Evolutionary conservation across 176 grass and related monocot genomes (phyloP).

Genomic region (Chrysopogon serrulatus): DNA sequence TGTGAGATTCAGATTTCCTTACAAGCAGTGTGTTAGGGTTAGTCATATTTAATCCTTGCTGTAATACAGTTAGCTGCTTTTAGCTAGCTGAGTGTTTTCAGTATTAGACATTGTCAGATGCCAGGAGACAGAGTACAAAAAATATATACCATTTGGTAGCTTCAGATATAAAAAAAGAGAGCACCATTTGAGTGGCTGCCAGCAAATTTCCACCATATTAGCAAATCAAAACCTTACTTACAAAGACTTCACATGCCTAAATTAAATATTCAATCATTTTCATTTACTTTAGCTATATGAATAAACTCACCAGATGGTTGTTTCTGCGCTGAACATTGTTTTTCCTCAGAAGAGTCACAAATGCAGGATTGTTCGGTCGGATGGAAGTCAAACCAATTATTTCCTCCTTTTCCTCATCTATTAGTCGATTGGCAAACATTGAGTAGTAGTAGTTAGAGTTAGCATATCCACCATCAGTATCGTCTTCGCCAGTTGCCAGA

Average conservation of each 20-base stretch:
- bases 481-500: background rate
- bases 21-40: background rate
- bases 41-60: background rate
- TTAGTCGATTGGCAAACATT: background rate
- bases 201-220: background rate
- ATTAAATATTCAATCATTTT: no score
- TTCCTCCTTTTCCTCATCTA: background rate
- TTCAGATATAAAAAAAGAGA: background rate
- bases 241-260: background rate
- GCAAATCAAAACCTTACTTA: background rate
- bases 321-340: no score
- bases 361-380: slow-evolving; percentile 24
- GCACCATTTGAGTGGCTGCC: background rate
- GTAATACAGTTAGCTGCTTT: background rate
- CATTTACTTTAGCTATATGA: no score
- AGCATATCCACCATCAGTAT: background rate
- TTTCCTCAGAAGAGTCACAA: no score
- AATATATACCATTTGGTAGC: background rate
- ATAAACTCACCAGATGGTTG: no score
- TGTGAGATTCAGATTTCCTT: background rate
- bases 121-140: background rate
- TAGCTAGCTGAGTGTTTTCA: background rate
- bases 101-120: background rate
- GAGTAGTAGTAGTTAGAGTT: background rate
- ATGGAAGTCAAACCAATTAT: slow-evolving; percentile 12